Percentiles rank a stretch among this genome's conserved stretches.
phyloP scores from a whole-genome alignment of 495 filamentous ascomycete species.

The Daldinia grandis region DNA sequence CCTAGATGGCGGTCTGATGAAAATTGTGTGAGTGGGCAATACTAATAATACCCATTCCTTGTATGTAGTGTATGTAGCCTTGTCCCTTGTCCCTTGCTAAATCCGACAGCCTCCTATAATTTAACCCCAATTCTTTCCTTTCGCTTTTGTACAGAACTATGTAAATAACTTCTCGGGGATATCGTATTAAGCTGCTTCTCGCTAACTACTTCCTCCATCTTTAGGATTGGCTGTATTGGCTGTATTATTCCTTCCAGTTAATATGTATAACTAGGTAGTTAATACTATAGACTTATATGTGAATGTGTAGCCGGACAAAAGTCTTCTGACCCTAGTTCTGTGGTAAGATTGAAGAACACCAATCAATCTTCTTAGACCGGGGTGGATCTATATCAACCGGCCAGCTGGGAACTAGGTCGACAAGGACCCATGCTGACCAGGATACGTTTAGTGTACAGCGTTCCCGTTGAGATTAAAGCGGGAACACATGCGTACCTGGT shows the following conservation, averaged over 20 bases:
- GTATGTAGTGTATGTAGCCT: background rate
- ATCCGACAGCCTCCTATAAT: background rate
- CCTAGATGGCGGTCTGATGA: background rate
- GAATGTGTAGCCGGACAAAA: constrained; percentile 14
- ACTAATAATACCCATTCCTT: background rate
- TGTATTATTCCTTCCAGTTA: background rate
- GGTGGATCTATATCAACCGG: constrained; percentile 45
- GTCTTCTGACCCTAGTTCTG: constrained; percentile 8
- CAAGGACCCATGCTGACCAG: constrained; percentile 22
- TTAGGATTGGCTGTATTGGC: background rate
- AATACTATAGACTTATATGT: background rate
- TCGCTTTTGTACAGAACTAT: background rate
- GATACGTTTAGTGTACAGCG: constrained; percentile 20
- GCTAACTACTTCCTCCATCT: background rate
- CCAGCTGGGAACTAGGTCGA: constrained; percentile 43
- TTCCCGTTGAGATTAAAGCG: constrained; percentile 26
- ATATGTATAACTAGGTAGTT: too few relatives aligned
- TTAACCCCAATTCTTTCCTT: background rate
- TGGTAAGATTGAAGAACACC: constrained; percentile 23
- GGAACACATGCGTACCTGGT: constrained; percentile 10
- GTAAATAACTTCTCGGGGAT: background rate
- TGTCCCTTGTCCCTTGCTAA: background rate
- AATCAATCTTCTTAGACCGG: constrained; percentile 35
- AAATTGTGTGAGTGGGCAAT: background rate
- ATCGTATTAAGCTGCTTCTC: background rate